phyloP scores from a whole-genome alignment of 495 filamentous ascomycete species.

The Annulohypoxylon nitens region DNA sequence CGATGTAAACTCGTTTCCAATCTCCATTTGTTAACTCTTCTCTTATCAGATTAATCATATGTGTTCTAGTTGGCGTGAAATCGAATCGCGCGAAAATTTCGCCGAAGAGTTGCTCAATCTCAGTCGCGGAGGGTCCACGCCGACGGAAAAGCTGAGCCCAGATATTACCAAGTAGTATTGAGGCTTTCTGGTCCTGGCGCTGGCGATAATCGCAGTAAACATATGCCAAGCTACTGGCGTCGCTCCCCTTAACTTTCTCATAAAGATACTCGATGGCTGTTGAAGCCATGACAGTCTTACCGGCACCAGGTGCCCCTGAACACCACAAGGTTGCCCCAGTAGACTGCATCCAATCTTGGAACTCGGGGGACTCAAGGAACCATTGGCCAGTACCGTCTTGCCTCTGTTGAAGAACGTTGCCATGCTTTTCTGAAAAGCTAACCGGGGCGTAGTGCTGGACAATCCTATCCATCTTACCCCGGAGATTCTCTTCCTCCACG shows the following conservation, averaged over 20 bases:
- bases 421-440: constrained; percentile 50
- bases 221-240: constrained; percentile 54
- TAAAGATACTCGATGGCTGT: constrained; percentile 51
- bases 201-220: constrained; percentile 58
- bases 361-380: constrained; percentile 55
- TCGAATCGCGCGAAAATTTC: constrained; percentile 32
- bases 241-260: constrained; percentile 24
- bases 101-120: constrained; percentile 47
- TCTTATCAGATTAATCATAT: constrained; percentile 50
- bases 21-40: constrained; percentile 42
- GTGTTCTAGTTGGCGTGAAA: constrained; percentile 46
- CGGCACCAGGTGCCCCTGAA: constrained; percentile 56
- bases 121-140: constrained; percentile 38
- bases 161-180: constrained; percentile 52
- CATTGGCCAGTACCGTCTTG: constrained; percentile 57
- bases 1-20: constrained; percentile 53
- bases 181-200: constrained; percentile 52
- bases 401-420: constrained; percentile 50
- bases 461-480: constrained; percentile 36
- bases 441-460: constrained; percentile 45
- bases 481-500: constrained; percentile 28
- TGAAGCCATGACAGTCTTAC: constrained; percentile 54
- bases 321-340: constrained; percentile 51
- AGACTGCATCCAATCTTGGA: constrained; percentile 52
- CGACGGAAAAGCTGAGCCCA: constrained; percentile 56